phyloP scores from a whole-genome alignment of 2,329 filamentous ascomycete genomes.

The Ophiostoma ulmi region DNA sequence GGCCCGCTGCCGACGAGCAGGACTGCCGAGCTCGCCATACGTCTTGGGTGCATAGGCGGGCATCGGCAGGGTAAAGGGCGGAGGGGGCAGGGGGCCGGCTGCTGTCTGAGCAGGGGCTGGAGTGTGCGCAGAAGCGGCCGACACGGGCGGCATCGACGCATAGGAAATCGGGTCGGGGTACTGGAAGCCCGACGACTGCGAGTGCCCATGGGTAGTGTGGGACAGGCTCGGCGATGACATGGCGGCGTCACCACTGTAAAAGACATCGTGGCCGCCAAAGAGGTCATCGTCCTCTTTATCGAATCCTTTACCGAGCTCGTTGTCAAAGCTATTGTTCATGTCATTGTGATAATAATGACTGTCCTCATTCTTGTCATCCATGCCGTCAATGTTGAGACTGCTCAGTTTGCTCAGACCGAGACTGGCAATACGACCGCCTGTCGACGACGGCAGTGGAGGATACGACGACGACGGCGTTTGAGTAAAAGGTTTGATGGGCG shows the following conservation, averaged over 20 bases:
- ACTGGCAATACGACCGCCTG: neutral
- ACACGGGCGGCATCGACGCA: slow-evolving; percentile 6
- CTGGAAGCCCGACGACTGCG: neutral
- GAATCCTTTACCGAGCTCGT: neutral
- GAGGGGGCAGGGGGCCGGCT: neutral
- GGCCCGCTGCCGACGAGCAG: neutral
- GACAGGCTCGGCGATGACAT: slow-evolving; percentile 4
- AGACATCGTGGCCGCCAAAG: neutral
- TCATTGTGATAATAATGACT: neutral
- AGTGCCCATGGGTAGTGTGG: neutral
- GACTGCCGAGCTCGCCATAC: neutral
- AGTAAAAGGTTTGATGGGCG: neutral
- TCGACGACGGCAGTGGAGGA: neutral
- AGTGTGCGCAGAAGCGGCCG: neutral
- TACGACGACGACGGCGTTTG: neutral
- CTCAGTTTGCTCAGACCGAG: neutral
- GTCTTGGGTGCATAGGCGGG: neutral
- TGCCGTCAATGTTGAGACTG: neutral
- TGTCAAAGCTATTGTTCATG: neutral
- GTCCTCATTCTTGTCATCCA: neutral
- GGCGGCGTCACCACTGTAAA: neutral
- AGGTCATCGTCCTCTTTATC: neutral
- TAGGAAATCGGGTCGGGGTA: slow-evolving; percentile 4
- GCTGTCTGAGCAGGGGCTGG: neutral
- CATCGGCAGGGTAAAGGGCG: slow-evolving; percentile 4